These are phyloP conservation scores for Podospora fimiseda DNA, from an alignment of 495 filamentous ascomycete species.

Conservation along the genomic window DNA sequence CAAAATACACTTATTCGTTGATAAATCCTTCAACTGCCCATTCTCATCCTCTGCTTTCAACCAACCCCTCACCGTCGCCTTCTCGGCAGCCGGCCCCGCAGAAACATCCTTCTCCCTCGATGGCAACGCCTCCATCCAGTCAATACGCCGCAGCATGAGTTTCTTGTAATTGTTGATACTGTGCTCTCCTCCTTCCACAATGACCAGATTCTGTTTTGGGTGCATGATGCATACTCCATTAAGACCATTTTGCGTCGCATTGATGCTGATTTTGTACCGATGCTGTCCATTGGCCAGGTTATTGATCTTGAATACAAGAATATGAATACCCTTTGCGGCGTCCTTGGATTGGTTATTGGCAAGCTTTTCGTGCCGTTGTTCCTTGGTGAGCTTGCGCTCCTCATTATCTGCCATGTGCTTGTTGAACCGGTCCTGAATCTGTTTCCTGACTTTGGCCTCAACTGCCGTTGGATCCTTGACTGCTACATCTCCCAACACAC, in stretches of 20 bases:
- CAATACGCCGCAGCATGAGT: constrained; percentile 84
- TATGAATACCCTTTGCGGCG: constrained; percentile 71
- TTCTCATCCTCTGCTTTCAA: constrained; percentile 71
- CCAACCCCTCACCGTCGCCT: constrained; percentile 56
- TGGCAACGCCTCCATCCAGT: constrained; percentile 84
- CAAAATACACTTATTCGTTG: constrained; percentile 68
- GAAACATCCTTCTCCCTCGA: constrained; percentile 49
- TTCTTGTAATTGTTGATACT: constrained; percentile 74
- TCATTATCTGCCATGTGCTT: constrained; percentile 75
- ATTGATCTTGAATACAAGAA: constrained; percentile 82
- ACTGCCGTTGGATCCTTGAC: constrained; percentile 97
- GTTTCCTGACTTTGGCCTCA: constrained; percentile 83
- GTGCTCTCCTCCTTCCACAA: constrained; percentile 85
- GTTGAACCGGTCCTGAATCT: constrained; percentile 77
- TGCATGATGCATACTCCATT: constrained; percentile 86
- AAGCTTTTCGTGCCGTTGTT: constrained; percentile 81
- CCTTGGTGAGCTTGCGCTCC: constrained; percentile 84
- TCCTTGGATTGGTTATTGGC: constrained; percentile 79
- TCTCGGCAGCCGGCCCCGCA: constrained; percentile 42
- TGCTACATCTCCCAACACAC: constrained; percentile 92
- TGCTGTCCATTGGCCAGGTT: constrained; percentile 84
- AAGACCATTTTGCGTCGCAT: constrained; percentile 78
- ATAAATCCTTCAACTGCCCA: constrained; percentile 72
- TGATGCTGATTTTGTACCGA: constrained; percentile 85
- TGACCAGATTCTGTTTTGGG: constrained; percentile 77